Evolutionary conservation across 306 rosid genomes (phyloP).

Genomic region (Quercus suber): DNA sequence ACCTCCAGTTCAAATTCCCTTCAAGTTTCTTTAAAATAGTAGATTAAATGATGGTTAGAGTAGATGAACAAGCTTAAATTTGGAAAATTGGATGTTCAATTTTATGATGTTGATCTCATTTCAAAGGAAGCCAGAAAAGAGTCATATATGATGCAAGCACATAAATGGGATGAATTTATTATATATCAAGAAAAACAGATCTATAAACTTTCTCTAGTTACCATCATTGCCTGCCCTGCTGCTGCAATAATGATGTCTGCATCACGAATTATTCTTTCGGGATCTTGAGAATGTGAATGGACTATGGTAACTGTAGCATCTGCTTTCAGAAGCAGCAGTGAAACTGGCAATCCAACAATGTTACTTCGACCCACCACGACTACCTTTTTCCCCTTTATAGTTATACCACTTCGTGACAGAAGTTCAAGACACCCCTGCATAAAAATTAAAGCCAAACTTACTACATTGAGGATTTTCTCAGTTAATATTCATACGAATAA

Average conservation of each 20-base stretch:
- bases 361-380: conserved; percentile 96
- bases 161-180: not conserved
- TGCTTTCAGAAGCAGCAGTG: conserved; percentile 80
- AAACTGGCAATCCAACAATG: conserved; percentile 88
- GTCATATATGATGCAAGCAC: not conserved
- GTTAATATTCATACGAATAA: conserved; percentile 3
- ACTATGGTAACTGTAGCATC: conserved; percentile 83
- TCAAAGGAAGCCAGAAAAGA: conserved; percentile 8
- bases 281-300: conserved; percentile 67
- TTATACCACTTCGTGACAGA: conserved; percentile 69
- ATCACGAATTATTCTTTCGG: conserved; percentile 63
- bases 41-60: not conserved
- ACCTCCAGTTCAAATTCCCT: not conserved
- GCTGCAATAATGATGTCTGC: conserved; percentile 93
- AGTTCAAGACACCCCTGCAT: conserved; percentile 87
- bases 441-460: not conserved
- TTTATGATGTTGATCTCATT: not conserved
- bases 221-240: conserved; percentile 90
- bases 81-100: not conserved
- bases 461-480: not conserved
- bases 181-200: not conserved
- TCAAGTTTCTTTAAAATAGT: not conserved
- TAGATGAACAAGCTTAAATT: not conserved
- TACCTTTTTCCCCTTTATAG: conserved; percentile 72
- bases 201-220: conserved; percentile 22